Evolutionary conservation across 1,284 basidiomycete species (phyloP).

Genomic region (Volvariella surrecta): DNA sequence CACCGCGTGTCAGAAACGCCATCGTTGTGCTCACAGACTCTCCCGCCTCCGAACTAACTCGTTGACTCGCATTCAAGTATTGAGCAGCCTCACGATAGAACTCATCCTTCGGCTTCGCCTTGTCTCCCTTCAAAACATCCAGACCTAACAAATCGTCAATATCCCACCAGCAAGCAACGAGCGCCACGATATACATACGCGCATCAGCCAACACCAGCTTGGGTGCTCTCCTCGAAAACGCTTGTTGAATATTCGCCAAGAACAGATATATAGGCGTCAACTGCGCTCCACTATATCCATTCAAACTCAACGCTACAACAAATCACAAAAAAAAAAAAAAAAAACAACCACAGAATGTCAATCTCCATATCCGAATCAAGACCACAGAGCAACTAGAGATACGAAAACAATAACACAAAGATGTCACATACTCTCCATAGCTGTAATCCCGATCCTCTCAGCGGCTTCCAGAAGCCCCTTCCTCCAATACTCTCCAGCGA

Average conservation of each 20-base stretch:
- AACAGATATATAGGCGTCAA: constrained; percentile 67
- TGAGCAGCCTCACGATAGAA: constrained; percentile 63
- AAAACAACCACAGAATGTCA: too few relatives aligned
- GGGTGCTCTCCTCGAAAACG: constrained; percentile 72
- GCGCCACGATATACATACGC: constrained; percentile 38
- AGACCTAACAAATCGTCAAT: constrained; percentile 40
- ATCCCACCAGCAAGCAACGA: constrained; percentile 6
- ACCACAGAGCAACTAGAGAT: constrained; percentile 8
- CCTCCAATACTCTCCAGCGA: constrained; percentile 74
- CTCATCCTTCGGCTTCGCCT: constrained; percentile 62
- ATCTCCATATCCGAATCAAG: too few relatives aligned
- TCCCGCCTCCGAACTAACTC: constrained; percentile 40
- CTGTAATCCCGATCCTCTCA: constrained; percentile 56
- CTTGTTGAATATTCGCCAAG: constrained; percentile 77
- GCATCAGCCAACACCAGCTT: constrained; percentile 68
- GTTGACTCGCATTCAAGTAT: constrained; percentile 60
- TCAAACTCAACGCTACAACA: constrained; percentile 45
- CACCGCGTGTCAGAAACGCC: constrained; percentile 64
- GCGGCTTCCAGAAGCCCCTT: constrained; percentile 60
- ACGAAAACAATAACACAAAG: constrained; percentile 1
- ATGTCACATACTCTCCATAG: constrained; percentile 59
- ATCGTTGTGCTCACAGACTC: constrained; percentile 42
- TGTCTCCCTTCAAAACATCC: constrained; percentile 54
- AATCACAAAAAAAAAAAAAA: too few relatives aligned
- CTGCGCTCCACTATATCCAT: constrained; percentile 31